Evolutionary conservation across 2,329 filamentous ascomycete species (phyloP), one percentile per base, ranked within the genome.

Genomic region (Diplodia corticola): DNA sequence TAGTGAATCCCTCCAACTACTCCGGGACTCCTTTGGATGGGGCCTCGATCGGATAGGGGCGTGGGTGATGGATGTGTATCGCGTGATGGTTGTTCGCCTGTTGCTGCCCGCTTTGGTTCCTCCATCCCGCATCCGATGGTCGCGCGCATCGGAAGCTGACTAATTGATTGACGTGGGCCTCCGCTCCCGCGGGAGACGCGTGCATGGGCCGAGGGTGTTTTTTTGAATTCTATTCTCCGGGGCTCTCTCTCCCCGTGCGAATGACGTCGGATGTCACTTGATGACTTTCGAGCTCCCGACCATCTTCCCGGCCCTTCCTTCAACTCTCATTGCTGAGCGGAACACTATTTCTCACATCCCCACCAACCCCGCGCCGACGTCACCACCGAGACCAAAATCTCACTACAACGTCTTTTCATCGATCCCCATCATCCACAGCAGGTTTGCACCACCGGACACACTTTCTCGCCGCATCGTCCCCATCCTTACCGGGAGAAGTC

Each of bases 121-220:
- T 40, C 37, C n/a, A 15, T 63, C 60, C 60, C 60, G n/a, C 48
- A 63, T 51, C 60, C 60, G 60, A 63, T 24, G 49, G 37, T 35
- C 33, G 33, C 28, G 28, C 24, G 30, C 33, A n/a, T 63, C 60
- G 60, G 60, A 63, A 63, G 60, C 48, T 63, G 60, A 63, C 60
- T 63, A 63, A 63, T 30, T 30, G 13, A 33, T 28, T 15, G 28
- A 35, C 17, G 55, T 40, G 57, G 57, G 24, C 44, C 57, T 61
- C 57, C 57, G 57, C 57, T 61, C 28, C 44, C 44, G 57, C 12
- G 57, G 57, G 28, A 33, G 10, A 28, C 15, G 22, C 28, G 26
- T 6, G 28, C 49, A 28, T 49, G 40, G 28, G 40, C 57, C 57
- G 57, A 61, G 40, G 57, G 44, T 24, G 6, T 12, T 9, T 49